phyloP scores from a whole-genome alignment of 805 yeast species.

The Saccharomycopsis amapae region DNA sequence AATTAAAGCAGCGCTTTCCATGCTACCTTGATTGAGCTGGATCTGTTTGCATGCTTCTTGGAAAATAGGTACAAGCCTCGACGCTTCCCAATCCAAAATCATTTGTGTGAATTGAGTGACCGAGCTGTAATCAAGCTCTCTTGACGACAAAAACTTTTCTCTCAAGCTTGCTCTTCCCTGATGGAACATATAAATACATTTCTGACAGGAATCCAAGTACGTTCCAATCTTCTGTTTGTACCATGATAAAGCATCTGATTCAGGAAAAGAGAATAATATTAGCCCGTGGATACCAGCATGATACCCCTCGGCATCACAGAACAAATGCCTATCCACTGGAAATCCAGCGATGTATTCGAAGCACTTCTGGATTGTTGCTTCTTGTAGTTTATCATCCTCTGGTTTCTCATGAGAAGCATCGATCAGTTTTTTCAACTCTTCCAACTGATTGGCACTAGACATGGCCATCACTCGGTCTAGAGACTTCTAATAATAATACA shows the following conservation, averaged over 20 bases:
- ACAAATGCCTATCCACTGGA: constrained; percentile 38
- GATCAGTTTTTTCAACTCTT: constrained; percentile 23
- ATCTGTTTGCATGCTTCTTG: constrained; percentile 15
- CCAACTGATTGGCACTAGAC: neutral
- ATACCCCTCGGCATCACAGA: constrained; percentile 45
- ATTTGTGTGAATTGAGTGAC: constrained; percentile 30
- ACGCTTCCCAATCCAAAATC: constrained; percentile 32
- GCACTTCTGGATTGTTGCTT: constrained; percentile 34
- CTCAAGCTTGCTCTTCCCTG: constrained; percentile 44
- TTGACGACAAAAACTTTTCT: constrained; percentile 42
- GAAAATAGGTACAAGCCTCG: constrained; percentile 23
- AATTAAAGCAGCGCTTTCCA: neutral
- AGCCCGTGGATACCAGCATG: constrained; percentile 48
- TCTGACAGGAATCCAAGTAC: constrained; percentile 41
- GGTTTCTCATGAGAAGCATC: constrained; percentile 30
- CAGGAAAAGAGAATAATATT: constrained; percentile 55
- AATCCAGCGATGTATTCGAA: constrained; percentile 30
- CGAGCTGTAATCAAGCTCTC: constrained; percentile 42
- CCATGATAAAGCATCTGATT: constrained; percentile 39
- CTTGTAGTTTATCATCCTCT: constrained; percentile 30
- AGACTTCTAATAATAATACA: too few species aligned
- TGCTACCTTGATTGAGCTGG: neutral
- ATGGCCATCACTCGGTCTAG: neutral
- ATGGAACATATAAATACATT: constrained; percentile 49
- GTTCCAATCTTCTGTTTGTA: constrained; percentile 34